Evolutionary conservation across 2,329 filamentous ascomycete genomes (phyloP).

Genomic region (Biscogniauxia sp.): DNA sequence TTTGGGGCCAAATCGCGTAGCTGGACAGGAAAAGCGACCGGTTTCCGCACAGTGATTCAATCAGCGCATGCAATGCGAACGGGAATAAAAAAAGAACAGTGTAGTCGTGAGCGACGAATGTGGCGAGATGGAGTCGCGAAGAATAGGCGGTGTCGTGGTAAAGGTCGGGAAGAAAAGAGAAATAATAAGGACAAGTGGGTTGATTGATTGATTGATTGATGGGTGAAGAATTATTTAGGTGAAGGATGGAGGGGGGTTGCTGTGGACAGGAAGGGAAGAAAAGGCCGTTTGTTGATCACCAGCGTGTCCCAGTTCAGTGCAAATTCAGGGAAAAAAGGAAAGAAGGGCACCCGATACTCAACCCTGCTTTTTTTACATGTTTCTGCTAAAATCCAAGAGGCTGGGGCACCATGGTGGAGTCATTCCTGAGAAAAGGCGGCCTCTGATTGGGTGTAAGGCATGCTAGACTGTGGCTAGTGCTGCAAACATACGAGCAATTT

Average conservation of each 20-base stretch:
- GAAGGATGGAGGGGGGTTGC: slow-evolving; percentile 18
- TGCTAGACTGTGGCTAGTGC: slow-evolving; percentile 14
- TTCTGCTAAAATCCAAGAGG: slow-evolving; percentile 22
- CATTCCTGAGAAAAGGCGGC: background rate
- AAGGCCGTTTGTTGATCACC: slow-evolving; percentile 13
- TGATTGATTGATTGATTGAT: slow-evolving; percentile 18
- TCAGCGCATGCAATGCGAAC: slow-evolving; percentile 14
- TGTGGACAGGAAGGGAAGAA: slow-evolving; percentile 9
- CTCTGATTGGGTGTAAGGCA: slow-evolving; percentile 11
- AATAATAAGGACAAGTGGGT: slow-evolving; percentile 4
- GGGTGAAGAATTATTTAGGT: slow-evolving; percentile 19
- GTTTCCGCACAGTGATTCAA: slow-evolving; percentile 16
- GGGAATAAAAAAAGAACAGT: slow-evolving; percentile 3
- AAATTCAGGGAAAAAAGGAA: slow-evolving; percentile 7
- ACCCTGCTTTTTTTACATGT: slow-evolving; percentile 11
- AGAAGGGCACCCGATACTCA: slow-evolving; percentile 11
- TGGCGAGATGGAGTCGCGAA: slow-evolving; percentile 12
- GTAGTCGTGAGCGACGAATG: slow-evolving; percentile 3
- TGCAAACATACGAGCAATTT: slow-evolving; percentile 2
- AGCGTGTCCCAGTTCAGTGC: slow-evolving; percentile 16
- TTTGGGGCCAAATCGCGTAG: slow-evolving; percentile 28
- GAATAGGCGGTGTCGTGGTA: slow-evolving; percentile 10
- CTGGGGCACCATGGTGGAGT: slow-evolving; percentile 16
- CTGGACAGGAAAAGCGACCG: slow-evolving; percentile 15
- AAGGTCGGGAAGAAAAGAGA: background rate